Evolutionary conservation across 2,329 filamentous ascomycete species (phyloP).

Genomic region (Ceratocystis albifundus): DNA sequence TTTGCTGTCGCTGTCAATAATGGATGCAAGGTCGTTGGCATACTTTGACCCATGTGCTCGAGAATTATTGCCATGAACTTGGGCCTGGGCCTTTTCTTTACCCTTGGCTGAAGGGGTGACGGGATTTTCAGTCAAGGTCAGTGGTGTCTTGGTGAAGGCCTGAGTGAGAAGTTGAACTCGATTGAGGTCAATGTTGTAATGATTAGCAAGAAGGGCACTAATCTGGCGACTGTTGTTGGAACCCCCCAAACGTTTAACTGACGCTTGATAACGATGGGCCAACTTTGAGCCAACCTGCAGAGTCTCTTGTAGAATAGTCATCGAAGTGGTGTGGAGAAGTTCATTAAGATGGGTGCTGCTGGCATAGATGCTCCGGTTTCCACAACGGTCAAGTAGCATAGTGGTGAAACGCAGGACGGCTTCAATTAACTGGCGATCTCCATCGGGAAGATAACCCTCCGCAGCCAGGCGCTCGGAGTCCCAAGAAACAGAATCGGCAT

Average conservation of each 20-base stretch:
- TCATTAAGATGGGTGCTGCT: constrained; percentile 85
- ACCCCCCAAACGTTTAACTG: constrained; percentile 61
- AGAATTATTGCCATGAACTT: constrained; percentile 28
- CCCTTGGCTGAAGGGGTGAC: constrained; percentile 50
- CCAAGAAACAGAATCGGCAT: constrained; percentile 32
- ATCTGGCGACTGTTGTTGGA: constrained; percentile 46
- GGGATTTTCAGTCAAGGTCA: constrained; percentile 41
- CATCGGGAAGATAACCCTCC: constrained; percentile 58
- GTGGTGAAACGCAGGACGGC: constrained; percentile 73
- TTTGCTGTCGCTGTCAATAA: constrained; percentile 50
- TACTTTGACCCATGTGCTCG: constrained; percentile 40
- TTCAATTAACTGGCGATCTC: constrained; percentile 70
- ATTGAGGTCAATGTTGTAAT: constrained; percentile 71
- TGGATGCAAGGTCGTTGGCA: constrained; percentile 70
- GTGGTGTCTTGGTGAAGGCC: constrained; percentile 65
- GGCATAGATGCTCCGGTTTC: constrained; percentile 89
- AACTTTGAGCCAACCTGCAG: constrained; percentile 74
- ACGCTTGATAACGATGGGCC: constrained; percentile 84
- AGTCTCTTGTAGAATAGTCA: constrained; percentile 64
- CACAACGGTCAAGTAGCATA: constrained; percentile 84
- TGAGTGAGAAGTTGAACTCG: constrained; percentile 72
- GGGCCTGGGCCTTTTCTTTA: constrained; percentile 53
- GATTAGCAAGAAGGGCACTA: constrained; percentile 66
- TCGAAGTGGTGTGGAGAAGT: constrained; percentile 75
- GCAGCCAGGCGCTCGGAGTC: constrained; percentile 38